phyloP scores from a whole-genome alignment of 352 stramenopile species.

The Aphanomyces astaci region DNA sequence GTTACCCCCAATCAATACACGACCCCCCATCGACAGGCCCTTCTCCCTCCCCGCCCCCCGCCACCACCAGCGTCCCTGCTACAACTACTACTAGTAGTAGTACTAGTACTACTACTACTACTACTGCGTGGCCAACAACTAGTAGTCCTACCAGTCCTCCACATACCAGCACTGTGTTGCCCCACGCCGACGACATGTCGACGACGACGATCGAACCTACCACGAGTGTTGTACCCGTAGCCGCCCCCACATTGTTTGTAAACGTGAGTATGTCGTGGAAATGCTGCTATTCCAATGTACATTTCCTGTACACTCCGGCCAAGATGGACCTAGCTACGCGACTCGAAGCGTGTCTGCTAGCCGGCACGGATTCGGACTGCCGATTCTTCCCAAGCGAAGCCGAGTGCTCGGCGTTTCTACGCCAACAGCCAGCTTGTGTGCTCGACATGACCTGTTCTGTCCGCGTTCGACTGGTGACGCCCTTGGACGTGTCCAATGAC shows the following conservation, averaged over 20 bases:
- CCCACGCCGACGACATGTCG: background rate
- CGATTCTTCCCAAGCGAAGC: background rate
- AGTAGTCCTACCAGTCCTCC: too few relatives aligned
- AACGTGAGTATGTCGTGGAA: background rate
- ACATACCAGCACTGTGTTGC: background rate
- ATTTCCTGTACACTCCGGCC: background rate
- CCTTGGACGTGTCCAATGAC: too few relatives aligned
- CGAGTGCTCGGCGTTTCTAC: background rate
- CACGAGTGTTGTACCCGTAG: background rate
- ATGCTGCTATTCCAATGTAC: background rate
- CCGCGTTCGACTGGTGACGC: too few relatives aligned
- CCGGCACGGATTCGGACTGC: background rate
- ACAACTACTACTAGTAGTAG: too few relatives aligned
- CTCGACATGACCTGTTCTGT: background rate
- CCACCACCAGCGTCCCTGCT: too few relatives aligned
- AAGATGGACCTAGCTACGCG: background rate
- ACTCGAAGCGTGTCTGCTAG: background rate
- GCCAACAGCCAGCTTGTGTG: background rate
- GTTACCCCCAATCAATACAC: too few relatives aligned
- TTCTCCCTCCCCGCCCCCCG: too few relatives aligned
- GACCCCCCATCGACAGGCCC: too few relatives aligned
- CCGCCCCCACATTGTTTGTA: background rate
- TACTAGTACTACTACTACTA: too few relatives aligned
- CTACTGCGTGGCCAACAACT: too few relatives aligned
- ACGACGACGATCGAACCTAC: background rate